These are phyloP conservation scores for Tritrichomonas foetus DNA, from an alignment of 208 protist genomes.

Conservation along the genomic window DNA sequence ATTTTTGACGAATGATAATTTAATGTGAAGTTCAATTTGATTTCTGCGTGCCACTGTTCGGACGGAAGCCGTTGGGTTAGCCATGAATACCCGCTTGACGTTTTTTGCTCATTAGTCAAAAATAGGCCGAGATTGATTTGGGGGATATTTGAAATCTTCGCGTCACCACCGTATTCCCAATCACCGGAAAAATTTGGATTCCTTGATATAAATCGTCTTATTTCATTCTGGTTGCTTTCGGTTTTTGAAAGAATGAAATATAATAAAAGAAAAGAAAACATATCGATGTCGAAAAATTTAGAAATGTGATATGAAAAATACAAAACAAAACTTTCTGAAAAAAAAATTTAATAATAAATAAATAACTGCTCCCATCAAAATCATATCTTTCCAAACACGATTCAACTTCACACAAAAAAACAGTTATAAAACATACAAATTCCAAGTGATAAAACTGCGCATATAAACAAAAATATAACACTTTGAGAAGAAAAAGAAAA, in stretches of 20 bases:
- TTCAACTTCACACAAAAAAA: too few species aligned
- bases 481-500: too few species aligned
- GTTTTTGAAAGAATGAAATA: too few species aligned
- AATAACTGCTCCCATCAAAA: too few species aligned
- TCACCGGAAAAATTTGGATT: background rate
- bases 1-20: background rate
- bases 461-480: too few species aligned
- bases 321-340: background rate
- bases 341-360: too few species aligned
- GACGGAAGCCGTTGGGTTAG: background rate
- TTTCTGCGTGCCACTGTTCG: background rate
- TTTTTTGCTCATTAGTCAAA: background rate
- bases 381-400: too few species aligned
- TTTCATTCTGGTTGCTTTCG: too few species aligned
- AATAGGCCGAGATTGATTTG: background rate
- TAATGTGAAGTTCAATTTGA: background rate
- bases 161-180: slow-evolving; percentile 7
- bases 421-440: too few species aligned
- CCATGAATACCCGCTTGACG: background rate
- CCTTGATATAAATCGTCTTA: too few species aligned
- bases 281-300: background rate
- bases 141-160: background rate
- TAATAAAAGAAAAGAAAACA: too few species aligned
- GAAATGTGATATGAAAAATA: background rate
- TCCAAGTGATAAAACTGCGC: too few species aligned